Percentiles rank a stretch among this genome's conserved stretches.
phyloP scores from a whole-genome alignment of 371 early-diverging fungal species.

The Rhizomucor pusillus region DNA sequence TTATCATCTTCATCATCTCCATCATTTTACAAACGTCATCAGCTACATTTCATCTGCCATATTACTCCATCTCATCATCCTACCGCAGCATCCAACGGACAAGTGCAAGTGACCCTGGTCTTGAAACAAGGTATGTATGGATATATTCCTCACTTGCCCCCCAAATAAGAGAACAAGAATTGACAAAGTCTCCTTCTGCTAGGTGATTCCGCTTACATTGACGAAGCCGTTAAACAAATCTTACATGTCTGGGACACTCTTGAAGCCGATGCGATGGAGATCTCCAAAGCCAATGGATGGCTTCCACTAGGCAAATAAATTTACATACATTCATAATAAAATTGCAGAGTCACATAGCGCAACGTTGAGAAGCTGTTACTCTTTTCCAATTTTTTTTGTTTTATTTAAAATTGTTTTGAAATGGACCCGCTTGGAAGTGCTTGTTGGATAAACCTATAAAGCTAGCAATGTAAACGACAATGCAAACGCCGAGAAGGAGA shows the following conservation, averaged over 20 bases:
- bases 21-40: background rate
- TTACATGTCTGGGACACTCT: conserved; percentile 14
- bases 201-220: conserved; percentile 12
- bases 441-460: no score
- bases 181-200: background rate
- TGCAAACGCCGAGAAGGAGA: no score
- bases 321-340: no score
- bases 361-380: no score
- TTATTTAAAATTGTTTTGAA: no score
- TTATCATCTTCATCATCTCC: background rate
- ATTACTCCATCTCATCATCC: conserved; percentile 3
- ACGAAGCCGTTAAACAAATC: conserved; percentile 8
- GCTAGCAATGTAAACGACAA: no score
- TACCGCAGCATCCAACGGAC: background rate
- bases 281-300: conserved; percentile 21
- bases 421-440: no score
- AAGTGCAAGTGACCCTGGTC: conserved; percentile 9
- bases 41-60: conserved; percentile 12
- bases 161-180: background rate
- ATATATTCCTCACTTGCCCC: no score
- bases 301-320: conserved; percentile 2
- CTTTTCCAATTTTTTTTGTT: no score
- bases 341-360: no score
- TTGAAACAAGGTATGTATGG: conserved; percentile 9
- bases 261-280: conserved; percentile 17